Evolutionary conservation across 2,329 filamentous ascomycete genomes (phyloP).

Genomic region (Aspergillus niger): DNA sequence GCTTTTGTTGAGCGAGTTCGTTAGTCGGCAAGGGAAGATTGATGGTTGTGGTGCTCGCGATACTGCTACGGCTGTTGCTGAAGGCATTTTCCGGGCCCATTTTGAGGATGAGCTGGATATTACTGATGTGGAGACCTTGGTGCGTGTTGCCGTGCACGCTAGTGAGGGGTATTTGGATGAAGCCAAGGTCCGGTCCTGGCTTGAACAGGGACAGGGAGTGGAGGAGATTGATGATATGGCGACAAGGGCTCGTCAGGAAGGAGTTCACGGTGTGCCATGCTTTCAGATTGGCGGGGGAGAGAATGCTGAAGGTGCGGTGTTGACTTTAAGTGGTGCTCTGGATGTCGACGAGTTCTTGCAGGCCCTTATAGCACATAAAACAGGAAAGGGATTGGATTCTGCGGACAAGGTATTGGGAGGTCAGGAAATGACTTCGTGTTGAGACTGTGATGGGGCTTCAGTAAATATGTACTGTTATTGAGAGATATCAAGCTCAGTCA

Average conservation of each 20-base stretch:
- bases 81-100: conserved; percentile 22
- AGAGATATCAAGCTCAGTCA: too few relatives aligned
- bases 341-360: conserved; percentile 23
- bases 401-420: background rate
- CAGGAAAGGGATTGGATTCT: background rate
- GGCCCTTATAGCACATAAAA: conserved; percentile 14
- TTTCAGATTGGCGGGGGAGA: conserved; percentile 20
- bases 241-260: conserved; percentile 8
- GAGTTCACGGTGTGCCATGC: conserved; percentile 22
- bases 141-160: conserved; percentile 13
- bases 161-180: conserved; percentile 12
- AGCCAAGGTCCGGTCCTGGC: conserved; percentile 10
- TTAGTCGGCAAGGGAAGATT: background rate
- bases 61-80: conserved; percentile 15
- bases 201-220: conserved; percentile 14
- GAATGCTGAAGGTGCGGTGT: conserved; percentile 4
- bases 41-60: background rate
- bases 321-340: conserved; percentile 14
- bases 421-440: too few relatives aligned
- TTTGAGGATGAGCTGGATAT: conserved; percentile 26
- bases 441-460: too few relatives aligned
- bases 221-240: conserved; percentile 15
- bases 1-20: conserved; percentile 7
- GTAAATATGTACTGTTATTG: too few relatives aligned
- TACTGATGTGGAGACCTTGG: conserved; percentile 13